These are phyloP conservation scores for Alternaria triticimaculans DNA, from an alignment of 2,329 filamentous ascomycete genomes.

Conservation along the genomic window DNA sequence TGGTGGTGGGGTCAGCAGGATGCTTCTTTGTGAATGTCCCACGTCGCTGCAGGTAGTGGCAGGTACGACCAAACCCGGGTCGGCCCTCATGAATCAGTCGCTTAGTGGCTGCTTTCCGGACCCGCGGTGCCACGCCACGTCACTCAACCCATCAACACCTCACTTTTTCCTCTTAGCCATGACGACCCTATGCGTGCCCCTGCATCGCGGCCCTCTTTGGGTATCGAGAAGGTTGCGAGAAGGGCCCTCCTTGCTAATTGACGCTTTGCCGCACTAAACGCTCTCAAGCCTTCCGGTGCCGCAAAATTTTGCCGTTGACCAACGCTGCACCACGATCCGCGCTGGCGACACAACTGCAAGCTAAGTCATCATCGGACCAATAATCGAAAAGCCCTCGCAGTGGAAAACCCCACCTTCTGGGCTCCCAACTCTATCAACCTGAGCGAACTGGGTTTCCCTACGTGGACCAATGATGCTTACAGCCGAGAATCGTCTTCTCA, in stretches of 20 bases:
- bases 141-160: slow-evolving; percentile 37
- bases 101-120: slow-evolving; percentile 13
- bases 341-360: slow-evolving; percentile 36
- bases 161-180: slow-evolving; percentile 25
- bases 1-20: slow-evolving; percentile 19
- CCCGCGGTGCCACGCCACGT: slow-evolving; percentile 34
- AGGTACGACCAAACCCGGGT: slow-evolving; percentile 25
- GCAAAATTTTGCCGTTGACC: slow-evolving; percentile 22
- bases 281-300: slow-evolving; percentile 25
- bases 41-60: slow-evolving; percentile 30
- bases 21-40: slow-evolving; percentile 25
- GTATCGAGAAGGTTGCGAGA: slow-evolving; percentile 23
- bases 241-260: slow-evolving; percentile 29
- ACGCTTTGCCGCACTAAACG: slow-evolving; percentile 25
- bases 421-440: slow-evolving; percentile 34
- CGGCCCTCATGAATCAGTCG: slow-evolving; percentile 25
- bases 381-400: slow-evolving; percentile 27
- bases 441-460: slow-evolving; percentile 37
- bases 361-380: slow-evolving; percentile 34
- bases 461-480: slow-evolving; percentile 47
- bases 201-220: slow-evolving; percentile 36
- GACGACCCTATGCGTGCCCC: slow-evolving; percentile 29
- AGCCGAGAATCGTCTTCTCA: slow-evolving; percentile 33
- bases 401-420: slow-evolving; percentile 35
- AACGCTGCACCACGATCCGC: slow-evolving; percentile 34